Evolutionary conservation across 352 stramenopile genomes (phyloP), one percentile per base, ranked within the genome.

Genomic region (Lagenidium sp.): DNA sequence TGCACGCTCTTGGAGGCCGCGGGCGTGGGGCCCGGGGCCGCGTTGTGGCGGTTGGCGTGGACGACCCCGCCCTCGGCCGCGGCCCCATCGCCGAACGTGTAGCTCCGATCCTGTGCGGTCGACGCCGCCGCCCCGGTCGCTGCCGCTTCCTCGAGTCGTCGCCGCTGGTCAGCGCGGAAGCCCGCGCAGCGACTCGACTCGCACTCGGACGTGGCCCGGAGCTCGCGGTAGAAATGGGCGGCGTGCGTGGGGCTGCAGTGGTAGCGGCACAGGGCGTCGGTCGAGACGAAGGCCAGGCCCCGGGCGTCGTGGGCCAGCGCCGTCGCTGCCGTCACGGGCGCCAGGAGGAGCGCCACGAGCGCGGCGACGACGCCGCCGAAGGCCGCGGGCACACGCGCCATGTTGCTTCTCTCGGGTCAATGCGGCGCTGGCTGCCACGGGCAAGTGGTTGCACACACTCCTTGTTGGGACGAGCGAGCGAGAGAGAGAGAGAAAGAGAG

Each of bases 191-290:
- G 50, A 22, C 29, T 32, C 7, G 18, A n/a, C 5, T 57, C 28
- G 45, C 69, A 82, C 42, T 82, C 65, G 20, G 53, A 71, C 16
- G 28, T 36, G 4, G 41, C 50, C 12, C 52, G 50, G 21, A 81
- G 44, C 18, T 74, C 53, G n/a, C 62, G 53, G 39, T 74, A 75
- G 7, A 40, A 62, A 23, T 61, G 60, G 7, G 46, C 36, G 15
- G 72, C 63, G 45, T 83, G 73, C 23, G 57, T 47, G n/a, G 50
- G 5, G 30, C 59, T 73, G 58, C 73, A 85, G 58, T 85, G 73
- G 47, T 69, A 85, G 23, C 38, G 49, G 44, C 73, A 85, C 44
- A 85, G 78, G 16, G 67, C 67, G 4, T 64, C 53, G 11, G 44
- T 40, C 11, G 61, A 66, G 11, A 65, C 53, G 50, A 85, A 85